phyloP scores from a whole-genome alignment of 306 rosid species.

The Prunus davidiana region DNA sequence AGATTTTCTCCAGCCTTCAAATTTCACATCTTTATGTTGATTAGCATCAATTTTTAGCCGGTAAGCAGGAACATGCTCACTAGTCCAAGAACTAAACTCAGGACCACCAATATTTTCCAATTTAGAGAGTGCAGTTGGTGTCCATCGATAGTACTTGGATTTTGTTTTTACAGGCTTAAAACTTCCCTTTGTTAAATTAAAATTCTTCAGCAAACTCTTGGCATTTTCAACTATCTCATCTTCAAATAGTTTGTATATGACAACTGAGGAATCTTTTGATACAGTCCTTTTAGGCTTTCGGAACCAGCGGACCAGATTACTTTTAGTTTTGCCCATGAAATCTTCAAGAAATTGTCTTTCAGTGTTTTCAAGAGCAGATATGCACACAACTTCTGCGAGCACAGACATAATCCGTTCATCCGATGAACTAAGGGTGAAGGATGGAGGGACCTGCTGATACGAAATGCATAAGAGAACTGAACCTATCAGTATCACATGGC shows the following conservation, averaged over 20 bases:
- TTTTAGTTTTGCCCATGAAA: slow-evolving; percentile 35
- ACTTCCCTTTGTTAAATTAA: slow-evolving; percentile 41
- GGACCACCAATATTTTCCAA: slow-evolving; percentile 90
- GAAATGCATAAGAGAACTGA: slow-evolving; percentile 91
- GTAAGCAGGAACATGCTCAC: slow-evolving; percentile 75
- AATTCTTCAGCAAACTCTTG: slow-evolving; percentile 56
- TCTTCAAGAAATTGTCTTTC: slow-evolving; percentile 58
- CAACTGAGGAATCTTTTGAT: slow-evolving; percentile 66
- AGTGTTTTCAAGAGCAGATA: slow-evolving; percentile 66
- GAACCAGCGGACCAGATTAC: slow-evolving; percentile 58
- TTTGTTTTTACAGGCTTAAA: slow-evolving; percentile 36
- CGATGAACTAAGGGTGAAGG: slow-evolving; percentile 65
- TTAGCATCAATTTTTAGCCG: slow-evolving; percentile 66
- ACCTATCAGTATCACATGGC: slow-evolving; percentile 78
- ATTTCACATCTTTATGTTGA: slow-evolving; percentile 42
- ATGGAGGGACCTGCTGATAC: slow-evolving; percentile 82
- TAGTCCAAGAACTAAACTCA: slow-evolving; percentile 77
- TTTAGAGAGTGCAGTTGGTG: slow-evolving; percentile 45
- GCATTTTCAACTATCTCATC: slow-evolving; percentile 82
- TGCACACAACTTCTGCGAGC: slow-evolving; percentile 81
- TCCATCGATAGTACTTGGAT: slow-evolving; percentile 60
- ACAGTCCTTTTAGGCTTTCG: slow-evolving; percentile 46
- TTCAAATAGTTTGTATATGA: slow-evolving; percentile 62
- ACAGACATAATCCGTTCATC: slow-evolving; percentile 55
- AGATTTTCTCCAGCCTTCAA: slow-evolving; percentile 78